Evolutionary conservation across 2,329 filamentous ascomycete species (phyloP), one percentile per base, ranked within the genome.

Genomic region (Aspergillus novofumigatus): DNA sequence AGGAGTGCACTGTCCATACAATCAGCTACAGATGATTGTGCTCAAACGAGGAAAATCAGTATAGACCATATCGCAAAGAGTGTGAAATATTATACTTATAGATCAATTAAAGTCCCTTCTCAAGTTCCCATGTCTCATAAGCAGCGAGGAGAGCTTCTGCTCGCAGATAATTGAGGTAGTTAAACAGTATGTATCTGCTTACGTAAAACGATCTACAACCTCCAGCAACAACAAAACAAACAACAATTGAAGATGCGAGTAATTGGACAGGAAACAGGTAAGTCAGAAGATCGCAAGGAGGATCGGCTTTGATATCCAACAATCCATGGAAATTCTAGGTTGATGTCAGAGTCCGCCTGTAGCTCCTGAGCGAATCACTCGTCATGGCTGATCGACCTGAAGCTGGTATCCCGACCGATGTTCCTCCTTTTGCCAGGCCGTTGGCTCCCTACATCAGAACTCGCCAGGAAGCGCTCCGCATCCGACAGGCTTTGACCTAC

Each of bases 401-500:
- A 54, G 57, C 49, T 56, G 45, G 58, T 52, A 55, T 47, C 50
- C 52, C 58, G 60, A 56, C 59, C 59, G 55, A 71, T 67, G 69
- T 74, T 65, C 72, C 72, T 52, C 57, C 64, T 50, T 71, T 73
- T 58, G 69, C 68, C 52, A 70, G 67, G 59, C 70, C 67, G 20
- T 65, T 77, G 28, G 62, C 66, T 61, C 74, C 73, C 62, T 77
- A 76, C 65, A 62, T 76, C 63, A 74, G 70, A 56, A 65, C 64
- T 52, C 69, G 71, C 44, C 71, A 75, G 59, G 75, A 76, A 60
- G 67, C 67, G 47, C 69, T 75, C 47, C 68, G 64, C 26, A 75
- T 77, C 49, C 73, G 75, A 59, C 73, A 75, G 58, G 70, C 65
- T 4, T 60, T 77, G 63, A 75, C 75, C 26, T 60, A 62, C 21